Evolutionary conservation across 495 filamentous ascomycete genomes (phyloP).

Genomic region (Penicillium taxi): DNA sequence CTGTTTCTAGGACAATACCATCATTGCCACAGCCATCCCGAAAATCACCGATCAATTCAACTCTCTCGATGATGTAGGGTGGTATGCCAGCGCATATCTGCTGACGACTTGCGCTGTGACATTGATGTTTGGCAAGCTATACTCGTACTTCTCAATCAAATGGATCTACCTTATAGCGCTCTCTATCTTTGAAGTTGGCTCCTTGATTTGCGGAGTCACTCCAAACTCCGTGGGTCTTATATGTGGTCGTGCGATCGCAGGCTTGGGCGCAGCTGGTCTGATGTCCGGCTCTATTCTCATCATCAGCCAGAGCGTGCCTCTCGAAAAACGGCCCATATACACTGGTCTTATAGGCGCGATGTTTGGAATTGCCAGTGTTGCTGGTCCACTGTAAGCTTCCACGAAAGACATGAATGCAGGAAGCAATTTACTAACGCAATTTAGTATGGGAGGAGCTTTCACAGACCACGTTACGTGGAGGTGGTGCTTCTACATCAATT

Average conservation of each 20-base stretch:
- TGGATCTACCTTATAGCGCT: constrained; percentile 65
- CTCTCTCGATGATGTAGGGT: constrained; percentile 67
- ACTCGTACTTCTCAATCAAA: constrained; percentile 72
- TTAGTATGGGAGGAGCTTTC: constrained; percentile 46
- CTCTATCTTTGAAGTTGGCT: constrained; percentile 76
- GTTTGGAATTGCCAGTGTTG: constrained; percentile 72
- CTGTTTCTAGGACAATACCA: constrained; percentile 65
- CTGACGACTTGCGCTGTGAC: constrained; percentile 67
- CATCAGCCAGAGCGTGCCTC: constrained; percentile 64
- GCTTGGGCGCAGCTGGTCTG: constrained; percentile 74
- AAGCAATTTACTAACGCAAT: not conserved
- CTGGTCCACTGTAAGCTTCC: constrained; percentile 51
- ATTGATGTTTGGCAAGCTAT: constrained; percentile 68
- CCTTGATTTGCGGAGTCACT: constrained; percentile 70
- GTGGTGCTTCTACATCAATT: constrained; percentile 59
- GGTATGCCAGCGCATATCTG: constrained; percentile 66
- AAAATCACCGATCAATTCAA: constrained; percentile 75
- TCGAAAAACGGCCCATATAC: constrained; percentile 63
- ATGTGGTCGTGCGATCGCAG: constrained; percentile 76
- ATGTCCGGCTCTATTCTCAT: constrained; percentile 79
- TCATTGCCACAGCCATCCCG: constrained; percentile 79
- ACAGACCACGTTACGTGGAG: constrained; percentile 54
- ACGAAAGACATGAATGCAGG: not conserved
- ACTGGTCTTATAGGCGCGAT: constrained; percentile 68
- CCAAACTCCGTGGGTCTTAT: constrained; percentile 70